Conservation (phyloP, 768 basidiomycete species). For the Cubamyces sp. region DNA sequence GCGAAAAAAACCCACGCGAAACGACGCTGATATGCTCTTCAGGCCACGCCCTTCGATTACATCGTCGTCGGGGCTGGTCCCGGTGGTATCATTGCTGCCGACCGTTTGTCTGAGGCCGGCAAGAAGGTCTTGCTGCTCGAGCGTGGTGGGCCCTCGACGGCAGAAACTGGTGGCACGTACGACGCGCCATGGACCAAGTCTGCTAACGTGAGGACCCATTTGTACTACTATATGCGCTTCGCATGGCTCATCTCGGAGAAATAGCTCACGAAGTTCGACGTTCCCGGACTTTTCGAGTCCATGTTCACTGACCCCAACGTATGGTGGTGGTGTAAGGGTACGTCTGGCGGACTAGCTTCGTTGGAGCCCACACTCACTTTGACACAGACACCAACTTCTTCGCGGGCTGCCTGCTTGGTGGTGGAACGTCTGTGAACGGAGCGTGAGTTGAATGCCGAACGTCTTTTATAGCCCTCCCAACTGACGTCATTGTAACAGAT, state of each 20-base stretch:
- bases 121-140: conserved; percentile 67
- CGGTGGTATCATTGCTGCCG: conserved; percentile 61
- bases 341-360: background rate
- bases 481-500: conserved; percentile 22
- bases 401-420: conserved; percentile 66
- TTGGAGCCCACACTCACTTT: conserved; percentile 14
- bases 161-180: conserved; percentile 61
- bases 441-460: conserved; percentile 44
- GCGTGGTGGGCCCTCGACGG: conserved; percentile 65
- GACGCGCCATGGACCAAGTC: conserved; percentile 53
- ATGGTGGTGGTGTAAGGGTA: conserved; percentile 70
- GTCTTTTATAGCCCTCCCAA: background rate
- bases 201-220: conserved; percentile 41
- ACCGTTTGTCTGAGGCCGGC: conserved; percentile 61
- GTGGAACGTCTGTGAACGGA: conserved; percentile 67
- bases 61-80: conserved; percentile 60
- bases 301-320: conserved; percentile 62
- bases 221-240: background rate
- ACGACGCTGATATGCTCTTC: background rate
- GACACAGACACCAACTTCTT: conserved; percentile 66
- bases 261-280: conserved; percentile 67
- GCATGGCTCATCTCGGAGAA: background rate
- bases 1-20: background rate
- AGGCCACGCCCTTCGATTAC: conserved; percentile 55
- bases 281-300: conserved; percentile 67